Base-by-base conservation (phyloP, 805 yeast genomes). In the Ogataea trehalophila region DNA sequence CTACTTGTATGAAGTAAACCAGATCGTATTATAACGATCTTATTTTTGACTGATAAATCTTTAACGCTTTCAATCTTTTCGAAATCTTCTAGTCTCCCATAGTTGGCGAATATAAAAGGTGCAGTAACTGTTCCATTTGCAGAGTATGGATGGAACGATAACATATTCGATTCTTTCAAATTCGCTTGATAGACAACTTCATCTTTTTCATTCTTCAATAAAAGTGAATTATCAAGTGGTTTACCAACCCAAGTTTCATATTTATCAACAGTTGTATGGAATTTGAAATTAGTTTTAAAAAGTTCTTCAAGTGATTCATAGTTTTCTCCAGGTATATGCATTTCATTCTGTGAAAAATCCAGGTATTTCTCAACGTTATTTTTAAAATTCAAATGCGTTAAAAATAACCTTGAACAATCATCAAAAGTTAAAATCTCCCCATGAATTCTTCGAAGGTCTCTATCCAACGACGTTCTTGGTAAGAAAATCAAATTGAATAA, bases 401-500 rank as follows among this genome's bases (percentile, higher is more conserved):
- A 47, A 53, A 75, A 82, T 17, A 79, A 63, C 33, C 96, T 71
- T 54, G 85, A 81, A 31, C 85, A 74, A 52, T 90, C 97, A 9
- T 80, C 75, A 46, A 74, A 75, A 2, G 95, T 83, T 42, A 87
- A 61, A 45, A 71, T 75, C 34, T 81, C 74, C 33, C 83, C 81
- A 65, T 88, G 87, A 53, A 87, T 63, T 43, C 96, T 69, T 56
- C 92, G 75, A 57, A 86, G 79, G 64, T 91, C 97, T 53, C 96
- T 70, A 43, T 85, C 80, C 17, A 88, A 69, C 2, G 96, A 87
- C 1, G 97, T 87, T 48, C 96, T 66, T 2, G 96, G 97, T 15
- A 89, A 70, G 61, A 90, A 90, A 0, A 84, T 79, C 43, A 87
- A 69, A 37, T 86, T 79, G 60, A 86, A 80, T 2, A 77, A 70